Evolutionary conservation across 164 flowering plant species (phyloP).

Genomic region (Chimonanthus salicifolius): DNA sequence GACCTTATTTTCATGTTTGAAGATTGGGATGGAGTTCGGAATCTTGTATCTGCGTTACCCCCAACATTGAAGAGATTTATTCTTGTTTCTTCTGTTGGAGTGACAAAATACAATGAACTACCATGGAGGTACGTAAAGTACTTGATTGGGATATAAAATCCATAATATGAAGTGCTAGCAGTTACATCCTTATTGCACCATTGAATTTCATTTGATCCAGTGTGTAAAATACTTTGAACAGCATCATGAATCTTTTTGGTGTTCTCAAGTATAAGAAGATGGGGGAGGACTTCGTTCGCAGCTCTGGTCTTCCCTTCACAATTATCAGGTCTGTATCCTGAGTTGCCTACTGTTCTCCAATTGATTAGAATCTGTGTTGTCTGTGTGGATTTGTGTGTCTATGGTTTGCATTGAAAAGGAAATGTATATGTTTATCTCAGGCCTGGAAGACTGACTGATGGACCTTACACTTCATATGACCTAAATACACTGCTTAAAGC

Average conservation of each 20-base stretch:
- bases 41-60: slow-evolving; percentile 74
- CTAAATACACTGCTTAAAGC: slow-evolving; percentile 91
- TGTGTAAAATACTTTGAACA: slow-evolving; percentile 21
- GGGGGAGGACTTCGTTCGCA: slow-evolving; percentile 87
- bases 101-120: slow-evolving; percentile 81
- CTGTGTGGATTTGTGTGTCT: neutral
- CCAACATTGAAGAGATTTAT: slow-evolving; percentile 74
- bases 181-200: neutral
- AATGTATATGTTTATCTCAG: slow-evolving; percentile 26
- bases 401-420: neutral
- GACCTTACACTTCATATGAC: slow-evolving; percentile 99
- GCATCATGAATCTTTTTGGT: slow-evolving; percentile 98
- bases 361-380: neutral
- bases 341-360: neutral
- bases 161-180: neutral
- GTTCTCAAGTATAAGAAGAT: slow-evolving; percentile 95
- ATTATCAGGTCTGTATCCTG: slow-evolving; percentile 64
- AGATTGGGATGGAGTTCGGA: slow-evolving; percentile 98
- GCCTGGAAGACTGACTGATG: slow-evolving; percentile 96
- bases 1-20: slow-evolving; percentile 18
- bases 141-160: slow-evolving; percentile 2
- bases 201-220: slow-evolving; percentile 4
- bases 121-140: slow-evolving; percentile 82
- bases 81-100: slow-evolving; percentile 97
- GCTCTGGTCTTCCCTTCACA: slow-evolving; percentile 82